A percentile compares a stretch with the other conserved stretches of the same genome.
phyloP scores from a whole-genome alignment of 352 stramenopile species.

The Pythium rhizo-oryzae region DNA sequence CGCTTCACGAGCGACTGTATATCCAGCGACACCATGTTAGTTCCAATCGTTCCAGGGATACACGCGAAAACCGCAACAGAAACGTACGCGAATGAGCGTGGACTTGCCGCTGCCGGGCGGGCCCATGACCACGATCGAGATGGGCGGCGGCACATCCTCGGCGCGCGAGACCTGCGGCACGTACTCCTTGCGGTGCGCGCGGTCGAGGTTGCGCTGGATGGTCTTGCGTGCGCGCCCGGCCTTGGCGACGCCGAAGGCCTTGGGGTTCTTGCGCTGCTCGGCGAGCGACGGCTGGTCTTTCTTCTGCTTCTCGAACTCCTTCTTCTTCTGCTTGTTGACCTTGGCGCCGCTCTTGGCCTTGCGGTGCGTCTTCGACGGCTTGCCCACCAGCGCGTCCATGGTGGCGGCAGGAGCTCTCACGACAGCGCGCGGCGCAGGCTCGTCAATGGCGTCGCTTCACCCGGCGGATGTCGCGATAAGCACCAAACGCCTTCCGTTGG shows the following conservation, averaged over 20 bases:
- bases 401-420: neutral
- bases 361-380: slow-evolving; percentile 69
- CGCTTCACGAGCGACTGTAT: slow-evolving; percentile 96
- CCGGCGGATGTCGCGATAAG: neutral
- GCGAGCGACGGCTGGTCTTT: slow-evolving; percentile 78
- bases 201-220: slow-evolving; percentile 98
- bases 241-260: slow-evolving; percentile 98
- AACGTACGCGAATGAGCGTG: slow-evolving; percentile 94
- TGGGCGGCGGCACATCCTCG: slow-evolving; percentile 90
- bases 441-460: slow-evolving; percentile 32
- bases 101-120: slow-evolving; percentile 97
- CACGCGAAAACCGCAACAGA: neutral
- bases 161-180: slow-evolving; percentile 87
- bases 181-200: slow-evolving; percentile 98
- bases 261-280: slow-evolving; percentile 95
- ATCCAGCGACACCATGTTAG: neutral
- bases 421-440: slow-evolving; percentile 1
- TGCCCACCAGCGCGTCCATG: slow-evolving; percentile 49
- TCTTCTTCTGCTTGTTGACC: slow-evolving; percentile 95
- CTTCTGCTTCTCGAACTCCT: slow-evolving; percentile 87
- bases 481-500: slow-evolving; percentile 12
- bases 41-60: too few species aligned
- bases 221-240: slow-evolving; percentile 94
- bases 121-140: slow-evolving; percentile 98
- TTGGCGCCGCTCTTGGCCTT: slow-evolving; percentile 91